Evolutionary conservation across 495 filamentous ascomycete species (phyloP).

Genomic region (Daldinia vernicosa): DNA sequence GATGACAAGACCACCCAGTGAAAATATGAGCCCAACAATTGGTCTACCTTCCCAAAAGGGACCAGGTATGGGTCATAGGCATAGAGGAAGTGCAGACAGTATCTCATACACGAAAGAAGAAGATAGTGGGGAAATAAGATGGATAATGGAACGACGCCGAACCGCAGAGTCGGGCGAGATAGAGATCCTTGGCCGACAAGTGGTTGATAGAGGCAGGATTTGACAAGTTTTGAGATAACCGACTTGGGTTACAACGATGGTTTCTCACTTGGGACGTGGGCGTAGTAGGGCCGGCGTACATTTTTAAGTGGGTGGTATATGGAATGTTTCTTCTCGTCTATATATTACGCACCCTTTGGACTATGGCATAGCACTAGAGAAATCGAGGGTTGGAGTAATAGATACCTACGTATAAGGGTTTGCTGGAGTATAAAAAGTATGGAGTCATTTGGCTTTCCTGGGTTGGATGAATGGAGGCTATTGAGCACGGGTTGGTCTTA

Average conservation of each 20-base stretch:
- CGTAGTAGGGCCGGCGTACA: not conserved
- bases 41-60: slow-evolving; percentile 35
- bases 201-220: slow-evolving; percentile 40
- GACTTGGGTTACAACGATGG: not conserved
- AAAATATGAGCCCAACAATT: slow-evolving; percentile 28
- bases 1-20: slow-evolving; percentile 21
- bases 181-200: slow-evolving; percentile 49
- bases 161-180: slow-evolving; percentile 62
- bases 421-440: slow-evolving; percentile 37
- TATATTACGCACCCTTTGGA: slow-evolving; percentile 13
- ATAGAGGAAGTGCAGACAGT: slow-evolving; percentile 62
- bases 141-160: slow-evolving; percentile 66
- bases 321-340: not conserved
- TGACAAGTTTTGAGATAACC: slow-evolving; percentile 26
- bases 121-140: slow-evolving; percentile 58
- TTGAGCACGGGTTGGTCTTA: not conserved
- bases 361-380: slow-evolving; percentile 18
- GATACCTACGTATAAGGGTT: slow-evolving; percentile 14
- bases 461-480: slow-evolving; percentile 10
- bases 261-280: not conserved
- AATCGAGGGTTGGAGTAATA: slow-evolving; percentile 11
- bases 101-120: slow-evolving; percentile 66
- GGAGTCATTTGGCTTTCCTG: slow-evolving; percentile 14
- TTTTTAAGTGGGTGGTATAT: slow-evolving; percentile 9
- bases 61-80: slow-evolving; percentile 54